A percentile compares a stretch with the other conserved stretches of the same genome.
Evolutionary conservation across 2,329 filamentous ascomycete genomes (phyloP).

Genomic region (Cladosporium sp.): DNA sequence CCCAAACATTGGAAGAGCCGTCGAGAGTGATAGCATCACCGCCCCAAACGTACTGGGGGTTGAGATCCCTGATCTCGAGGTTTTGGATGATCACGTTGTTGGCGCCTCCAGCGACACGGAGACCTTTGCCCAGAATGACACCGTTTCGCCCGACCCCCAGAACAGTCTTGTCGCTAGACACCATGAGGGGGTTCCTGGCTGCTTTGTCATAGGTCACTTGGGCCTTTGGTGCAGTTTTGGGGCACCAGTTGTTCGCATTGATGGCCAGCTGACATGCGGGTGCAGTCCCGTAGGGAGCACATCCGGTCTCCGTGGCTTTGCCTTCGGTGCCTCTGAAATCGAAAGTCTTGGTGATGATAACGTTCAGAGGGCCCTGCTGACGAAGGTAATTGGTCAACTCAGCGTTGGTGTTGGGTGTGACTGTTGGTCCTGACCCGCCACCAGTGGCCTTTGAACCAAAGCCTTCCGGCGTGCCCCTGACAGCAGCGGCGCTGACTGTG

Average conservation of each 20-base stretch:
- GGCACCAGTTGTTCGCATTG: conserved; percentile 60
- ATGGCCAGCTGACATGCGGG: conserved; percentile 60
- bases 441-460: conserved; percentile 53
- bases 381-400: conserved; percentile 62
- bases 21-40: conserved; percentile 41
- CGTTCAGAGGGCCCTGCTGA: conserved; percentile 55
- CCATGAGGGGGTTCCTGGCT: conserved; percentile 45
- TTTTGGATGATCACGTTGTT: conserved; percentile 57
- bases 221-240: conserved; percentile 39
- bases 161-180: conserved; percentile 45
- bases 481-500: conserved; percentile 32
- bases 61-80: conserved; percentile 40
- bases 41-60: conserved; percentile 42
- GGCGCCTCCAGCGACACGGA: conserved; percentile 40
- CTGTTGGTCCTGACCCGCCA: conserved; percentile 52
- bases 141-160: conserved; percentile 42
- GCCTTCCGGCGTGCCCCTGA: conserved; percentile 32
- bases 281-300: conserved; percentile 56
- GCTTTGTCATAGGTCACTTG: conserved; percentile 55
- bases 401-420: conserved; percentile 40
- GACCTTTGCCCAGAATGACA: conserved; percentile 46
- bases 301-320: conserved; percentile 53
- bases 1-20: conserved; percentile 39
- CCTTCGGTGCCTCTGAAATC: conserved; percentile 55
- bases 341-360: conserved; percentile 57